Evolutionary conservation across 192 early-diverging fungal genomes (phyloP).

Genomic region (Phlyctochytrium planicorne): DNA sequence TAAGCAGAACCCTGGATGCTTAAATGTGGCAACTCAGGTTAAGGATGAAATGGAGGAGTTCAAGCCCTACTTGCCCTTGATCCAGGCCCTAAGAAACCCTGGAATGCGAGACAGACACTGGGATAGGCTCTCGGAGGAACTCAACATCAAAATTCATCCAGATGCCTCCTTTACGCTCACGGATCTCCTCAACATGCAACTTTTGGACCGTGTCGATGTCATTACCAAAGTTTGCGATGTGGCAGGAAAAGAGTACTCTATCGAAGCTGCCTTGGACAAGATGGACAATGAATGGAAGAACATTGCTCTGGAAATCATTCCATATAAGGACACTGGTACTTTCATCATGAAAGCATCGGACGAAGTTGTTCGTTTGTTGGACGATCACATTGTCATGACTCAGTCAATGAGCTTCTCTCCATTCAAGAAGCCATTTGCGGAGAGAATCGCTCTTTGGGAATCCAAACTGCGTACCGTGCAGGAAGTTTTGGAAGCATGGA

Average conservation of each 20-base stretch:
- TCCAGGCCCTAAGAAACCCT: conserved; percentile 59
- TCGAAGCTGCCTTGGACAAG: conserved; percentile 59
- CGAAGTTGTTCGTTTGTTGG: conserved; percentile 53
- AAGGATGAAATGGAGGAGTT: conserved; percentile 65
- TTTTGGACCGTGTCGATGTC: conserved; percentile 50
- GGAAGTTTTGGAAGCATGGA: conserved; percentile 62
- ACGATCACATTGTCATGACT: conserved; percentile 67
- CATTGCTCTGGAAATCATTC: conserved; percentile 52
- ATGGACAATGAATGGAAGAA: conserved; percentile 61
- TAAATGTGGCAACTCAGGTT: conserved; percentile 51
- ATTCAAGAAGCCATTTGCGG: conserved; percentile 61
- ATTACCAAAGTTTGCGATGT: conserved; percentile 61
- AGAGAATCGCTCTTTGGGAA: conserved; percentile 56
- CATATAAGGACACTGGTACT: conserved; percentile 64
- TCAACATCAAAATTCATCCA: conserved; percentile 49
- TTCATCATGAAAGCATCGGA: conserved; percentile 61
- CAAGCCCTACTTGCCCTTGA: conserved; percentile 58
- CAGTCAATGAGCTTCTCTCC: conserved; percentile 62
- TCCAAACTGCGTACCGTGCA: conserved; percentile 57
- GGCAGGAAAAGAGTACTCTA: conserved; percentile 64
- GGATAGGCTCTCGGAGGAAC: conserved; percentile 53
- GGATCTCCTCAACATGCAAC: conserved; percentile 54
- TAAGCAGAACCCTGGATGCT: conserved; percentile 49
- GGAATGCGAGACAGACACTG: conserved; percentile 64
- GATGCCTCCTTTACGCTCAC: conserved; percentile 49